Evolutionary conservation across 169 alveolate species (phyloP).

Genomic region (Eimeria maxima): DNA sequence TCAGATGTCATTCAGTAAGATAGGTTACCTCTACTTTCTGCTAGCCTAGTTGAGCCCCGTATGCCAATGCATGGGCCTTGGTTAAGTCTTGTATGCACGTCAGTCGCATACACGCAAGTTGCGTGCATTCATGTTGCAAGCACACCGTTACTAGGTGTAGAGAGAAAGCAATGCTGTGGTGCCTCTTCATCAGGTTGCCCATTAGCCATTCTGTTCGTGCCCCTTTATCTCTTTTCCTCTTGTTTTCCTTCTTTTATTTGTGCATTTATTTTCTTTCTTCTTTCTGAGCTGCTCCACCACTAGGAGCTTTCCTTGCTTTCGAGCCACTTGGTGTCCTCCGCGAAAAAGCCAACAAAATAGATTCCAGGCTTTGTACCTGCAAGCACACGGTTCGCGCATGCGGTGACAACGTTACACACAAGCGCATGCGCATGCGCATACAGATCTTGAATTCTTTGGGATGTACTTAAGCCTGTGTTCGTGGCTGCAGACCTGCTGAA

Average conservation of each 20-base stretch:
- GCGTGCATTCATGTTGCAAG: conserved; percentile 1
- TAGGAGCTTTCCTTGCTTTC: too few relatives aligned
- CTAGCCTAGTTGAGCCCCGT: neutral
- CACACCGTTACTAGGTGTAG: neutral
- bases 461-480: neutral
- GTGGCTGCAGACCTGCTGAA: conserved; percentile 85
- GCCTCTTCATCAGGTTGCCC: neutral
- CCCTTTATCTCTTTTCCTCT: too few relatives aligned
- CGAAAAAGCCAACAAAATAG: too few relatives aligned
- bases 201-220: neutral
- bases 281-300: too few relatives aligned
- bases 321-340: too few relatives aligned
- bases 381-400: too few relatives aligned
- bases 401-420: too few relatives aligned
- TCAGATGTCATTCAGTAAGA: conserved; percentile 82
- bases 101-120: neutral
- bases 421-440: too few relatives aligned
- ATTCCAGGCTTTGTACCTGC: neutral
- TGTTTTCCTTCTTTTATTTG: neutral
- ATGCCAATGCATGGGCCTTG: too few relatives aligned
- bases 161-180: neutral
- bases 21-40: neutral
- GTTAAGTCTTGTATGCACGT: too few relatives aligned
- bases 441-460: too few relatives aligned
- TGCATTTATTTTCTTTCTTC: neutral